Base-by-base conservation (phyloP, 306 rosid species). In the Inga oerstediana region DNA sequence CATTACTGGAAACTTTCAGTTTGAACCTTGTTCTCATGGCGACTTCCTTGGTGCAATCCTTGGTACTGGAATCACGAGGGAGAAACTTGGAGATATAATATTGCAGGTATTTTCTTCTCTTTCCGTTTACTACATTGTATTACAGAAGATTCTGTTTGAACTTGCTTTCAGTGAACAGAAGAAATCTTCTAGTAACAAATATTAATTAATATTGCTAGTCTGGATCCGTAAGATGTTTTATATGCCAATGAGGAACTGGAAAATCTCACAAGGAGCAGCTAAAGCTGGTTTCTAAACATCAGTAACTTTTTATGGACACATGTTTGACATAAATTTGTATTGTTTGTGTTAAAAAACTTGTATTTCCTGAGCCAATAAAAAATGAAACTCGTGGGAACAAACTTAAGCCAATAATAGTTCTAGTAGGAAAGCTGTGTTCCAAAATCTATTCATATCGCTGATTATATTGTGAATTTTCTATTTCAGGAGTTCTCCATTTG, bases 31-130 rank as follows among this genome's bases (percentile, higher is more conserved):
- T 67, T 89, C 97, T 75, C 97, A 92, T 80, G 97, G 98, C 61
- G 97, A 95, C 86, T 90, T 93, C 89, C 98, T 95, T 83, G 98
- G 98, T 19, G 75, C 98, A 82, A 86, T 92, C 89, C 97, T 95
- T 79, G 94, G 95, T 79, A 92, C 94, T 69, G 98, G 98, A 76
- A 95, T 95, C 82, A 77, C 82, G 30, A 88, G 97, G 87, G 97
- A 93, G 80, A 93, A 94, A 87, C 77, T 95, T 39, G 98, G 98
- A 52, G 98, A 95, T 80, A 88, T 95, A 77, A 87, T 95, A 79
- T 78, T 93, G 86, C 96, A 92, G 98, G 98, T 95, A 81, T 66
- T 56, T 56, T 6, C 77, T 81, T 52, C 19, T 72, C 51, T 34
- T 59, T 81, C 39, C 32, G 45, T 56, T 72, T 24, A 72, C 10